These are phyloP conservation scores for Yamadazyma diddensiae DNA, from an alignment of 1,139 yeast genomes.

Conservation along the genomic window DNA sequence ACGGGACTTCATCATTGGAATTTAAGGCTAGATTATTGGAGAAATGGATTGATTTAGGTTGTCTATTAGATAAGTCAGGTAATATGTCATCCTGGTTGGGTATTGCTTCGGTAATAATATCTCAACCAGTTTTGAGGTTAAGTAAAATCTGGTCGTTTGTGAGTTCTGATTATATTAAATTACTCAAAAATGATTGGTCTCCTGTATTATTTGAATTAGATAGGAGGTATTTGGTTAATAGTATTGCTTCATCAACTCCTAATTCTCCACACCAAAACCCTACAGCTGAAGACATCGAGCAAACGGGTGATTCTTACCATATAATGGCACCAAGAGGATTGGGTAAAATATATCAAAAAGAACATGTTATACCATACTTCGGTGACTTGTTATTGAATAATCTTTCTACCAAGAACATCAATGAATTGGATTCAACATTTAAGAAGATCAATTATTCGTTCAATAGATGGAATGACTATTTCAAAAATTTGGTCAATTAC, in stretches of 20 bases:
- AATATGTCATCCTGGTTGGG: conserved; percentile 97
- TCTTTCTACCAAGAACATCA: conserved; percentile 33
- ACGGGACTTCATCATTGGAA: conserved; percentile 24
- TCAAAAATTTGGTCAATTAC: conserved; percentile 38
- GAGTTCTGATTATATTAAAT: conserved; percentile 55
- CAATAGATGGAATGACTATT: conserved; percentile 76
- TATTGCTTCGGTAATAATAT: conserved; percentile 77
- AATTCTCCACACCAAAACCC: conserved; percentile 14
- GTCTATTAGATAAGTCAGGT: conserved; percentile 73
- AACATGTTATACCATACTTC: conserved; percentile 82
- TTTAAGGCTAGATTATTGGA: conserved; percentile 66
- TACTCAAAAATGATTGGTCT: conserved; percentile 84
- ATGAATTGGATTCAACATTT: conserved; percentile 63
- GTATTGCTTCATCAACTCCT: conserved; percentile 15
- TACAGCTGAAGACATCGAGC: conserved; percentile 14
- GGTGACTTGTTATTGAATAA: conserved; percentile 65
- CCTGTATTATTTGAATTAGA: conserved; percentile 90
- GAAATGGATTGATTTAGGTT: conserved; percentile 87
- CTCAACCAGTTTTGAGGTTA: conserved; percentile 77
- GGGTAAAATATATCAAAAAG: conserved; percentile 74
- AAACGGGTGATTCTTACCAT: conserved; percentile 51
- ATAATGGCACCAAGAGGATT: conserved; percentile 88
- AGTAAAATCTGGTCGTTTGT: conserved; percentile 75
- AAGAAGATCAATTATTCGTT: conserved; percentile 72
- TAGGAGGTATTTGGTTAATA: conserved; percentile 58